phyloP scores from a whole-genome alignment of 495 filamentous ascomycete species.

The Usnea hakonensis region DNA sequence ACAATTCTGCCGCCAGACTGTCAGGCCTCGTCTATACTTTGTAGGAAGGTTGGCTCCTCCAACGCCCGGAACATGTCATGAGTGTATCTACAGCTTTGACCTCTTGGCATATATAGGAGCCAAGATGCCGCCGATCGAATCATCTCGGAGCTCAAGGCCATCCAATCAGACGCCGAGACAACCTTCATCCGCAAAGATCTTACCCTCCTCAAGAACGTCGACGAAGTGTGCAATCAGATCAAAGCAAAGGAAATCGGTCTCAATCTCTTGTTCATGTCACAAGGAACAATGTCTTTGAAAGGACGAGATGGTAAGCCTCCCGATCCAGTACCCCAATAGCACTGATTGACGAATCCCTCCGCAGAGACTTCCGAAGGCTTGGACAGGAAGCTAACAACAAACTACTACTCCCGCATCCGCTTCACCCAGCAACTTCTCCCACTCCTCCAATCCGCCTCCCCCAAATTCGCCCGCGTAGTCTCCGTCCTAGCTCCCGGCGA shows the following conservation, averaged over 20 bases:
- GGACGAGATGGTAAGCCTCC: slow-evolving; percentile 26
- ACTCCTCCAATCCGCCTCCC: slow-evolving; percentile 8
- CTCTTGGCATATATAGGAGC: background rate
- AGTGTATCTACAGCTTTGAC: background rate
- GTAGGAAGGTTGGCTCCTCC: slow-evolving; percentile 25
- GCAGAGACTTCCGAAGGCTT: slow-evolving; percentile 17
- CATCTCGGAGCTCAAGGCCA: slow-evolving; percentile 33
- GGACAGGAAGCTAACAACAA: slow-evolving; percentile 8
- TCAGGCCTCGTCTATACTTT: slow-evolving; percentile 30
- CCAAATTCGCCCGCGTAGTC: slow-evolving; percentile 16
- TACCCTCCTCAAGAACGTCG: slow-evolving; percentile 47
- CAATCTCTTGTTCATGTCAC: slow-evolving; percentile 47
- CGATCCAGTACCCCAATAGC: background rate
- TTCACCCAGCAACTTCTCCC: slow-evolving; percentile 18
- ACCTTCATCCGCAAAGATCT: slow-evolving; percentile 47
- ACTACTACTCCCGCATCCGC: slow-evolving; percentile 19
- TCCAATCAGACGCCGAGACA: slow-evolving; percentile 45
- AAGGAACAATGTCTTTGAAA: slow-evolving; percentile 27
- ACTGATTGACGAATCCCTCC: background rate
- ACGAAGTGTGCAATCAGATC: slow-evolving; percentile 48
- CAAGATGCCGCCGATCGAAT: slow-evolving; percentile 37
- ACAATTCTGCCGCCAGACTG: slow-evolving; percentile 28
- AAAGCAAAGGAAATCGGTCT: slow-evolving; percentile 40
- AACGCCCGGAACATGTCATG: background rate
- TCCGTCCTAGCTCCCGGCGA: slow-evolving; percentile 14